Conservation (phyloP, 345 rosid species). For the Gossypium ekmanianum region DNA sequence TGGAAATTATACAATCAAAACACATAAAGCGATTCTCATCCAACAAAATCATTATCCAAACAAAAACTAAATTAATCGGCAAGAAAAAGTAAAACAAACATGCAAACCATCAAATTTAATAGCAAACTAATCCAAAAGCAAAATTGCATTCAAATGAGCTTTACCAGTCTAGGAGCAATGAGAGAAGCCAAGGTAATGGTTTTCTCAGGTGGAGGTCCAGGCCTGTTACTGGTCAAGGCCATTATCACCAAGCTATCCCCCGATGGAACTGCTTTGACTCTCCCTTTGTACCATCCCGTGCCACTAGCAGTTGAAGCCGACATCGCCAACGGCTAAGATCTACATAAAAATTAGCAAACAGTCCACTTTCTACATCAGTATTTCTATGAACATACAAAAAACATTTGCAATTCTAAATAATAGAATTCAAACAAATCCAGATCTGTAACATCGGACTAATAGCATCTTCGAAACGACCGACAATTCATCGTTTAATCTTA, state of each 20-base stretch:
- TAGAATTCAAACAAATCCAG: not conserved
- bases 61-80: not conserved
- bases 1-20: conserved; percentile 1
- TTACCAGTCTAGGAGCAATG: conserved; percentile 79
- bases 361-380: conserved; percentile 1
- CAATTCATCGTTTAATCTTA: not conserved
- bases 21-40: not conserved
- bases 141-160: not conserved
- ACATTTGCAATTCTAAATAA: not conserved
- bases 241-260: conserved; percentile 86
- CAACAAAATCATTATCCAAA: not conserved
- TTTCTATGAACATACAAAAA: not conserved
- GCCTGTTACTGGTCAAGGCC: conserved; percentile 51
- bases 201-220: conserved; percentile 89
- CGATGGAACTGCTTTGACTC: conserved; percentile 85
- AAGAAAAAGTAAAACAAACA: not conserved
- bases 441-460: conserved; percentile 6
- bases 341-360: conserved; percentile 17
- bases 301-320: conserved; percentile 37
- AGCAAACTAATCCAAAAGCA: not conserved
- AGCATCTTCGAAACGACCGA: not conserved
- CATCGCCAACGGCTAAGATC: conserved; percentile 42
- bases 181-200: conserved; percentile 77
- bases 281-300: conserved; percentile 56
- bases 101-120: not conserved